Percentiles rank a stretch among this genome's conserved stretches.
Evolutionary conservation across 257 asterid genomes (phyloP).

Genomic region (Fraxinus pennsylvanica): DNA sequence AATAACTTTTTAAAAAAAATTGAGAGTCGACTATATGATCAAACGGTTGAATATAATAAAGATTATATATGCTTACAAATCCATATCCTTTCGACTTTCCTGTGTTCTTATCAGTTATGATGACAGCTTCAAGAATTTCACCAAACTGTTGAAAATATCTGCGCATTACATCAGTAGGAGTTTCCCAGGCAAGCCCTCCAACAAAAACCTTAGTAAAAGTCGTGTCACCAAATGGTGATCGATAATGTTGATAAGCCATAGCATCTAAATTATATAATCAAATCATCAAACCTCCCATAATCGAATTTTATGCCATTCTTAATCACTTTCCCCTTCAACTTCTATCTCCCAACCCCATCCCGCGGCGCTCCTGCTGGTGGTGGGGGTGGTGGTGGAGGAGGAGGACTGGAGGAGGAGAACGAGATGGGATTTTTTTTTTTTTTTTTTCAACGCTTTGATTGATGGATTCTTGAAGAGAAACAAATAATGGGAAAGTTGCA

Average conservation of each 20-base stretch:
- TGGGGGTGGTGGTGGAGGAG: neutral
- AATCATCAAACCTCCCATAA: neutral
- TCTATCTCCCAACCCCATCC: neutral
- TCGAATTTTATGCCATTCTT: neutral
- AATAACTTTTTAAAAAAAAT: neutral
- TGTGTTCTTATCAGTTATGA: slow-evolving; percentile 87
- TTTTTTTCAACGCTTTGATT: neutral
- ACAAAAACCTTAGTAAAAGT: slow-evolving; percentile 89
- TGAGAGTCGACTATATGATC: neutral
- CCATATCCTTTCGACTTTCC: slow-evolving; percentile 97
- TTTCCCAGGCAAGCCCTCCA: slow-evolving; percentile 98
- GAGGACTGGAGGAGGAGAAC: neutral
- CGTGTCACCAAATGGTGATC: slow-evolving; percentile 97
- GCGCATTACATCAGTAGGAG: slow-evolving; percentile 85
- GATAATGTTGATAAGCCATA: slow-evolving; percentile 91
- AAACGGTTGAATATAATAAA: neutral
- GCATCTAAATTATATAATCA: slow-evolving; percentile 16
- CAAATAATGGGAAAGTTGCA: slow-evolving; percentile 4
- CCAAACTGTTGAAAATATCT: slow-evolving; percentile 82
- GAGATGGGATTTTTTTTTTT: neutral
- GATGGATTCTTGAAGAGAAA: neutral
- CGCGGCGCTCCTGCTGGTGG: neutral
- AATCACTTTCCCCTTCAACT: neutral
- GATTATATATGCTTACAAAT: slow-evolving; percentile 53
- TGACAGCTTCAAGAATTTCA: slow-evolving; percentile 92